Conservation (phyloP, 1,139 yeast genomes). For the Hansenula lynferdii region DNA sequence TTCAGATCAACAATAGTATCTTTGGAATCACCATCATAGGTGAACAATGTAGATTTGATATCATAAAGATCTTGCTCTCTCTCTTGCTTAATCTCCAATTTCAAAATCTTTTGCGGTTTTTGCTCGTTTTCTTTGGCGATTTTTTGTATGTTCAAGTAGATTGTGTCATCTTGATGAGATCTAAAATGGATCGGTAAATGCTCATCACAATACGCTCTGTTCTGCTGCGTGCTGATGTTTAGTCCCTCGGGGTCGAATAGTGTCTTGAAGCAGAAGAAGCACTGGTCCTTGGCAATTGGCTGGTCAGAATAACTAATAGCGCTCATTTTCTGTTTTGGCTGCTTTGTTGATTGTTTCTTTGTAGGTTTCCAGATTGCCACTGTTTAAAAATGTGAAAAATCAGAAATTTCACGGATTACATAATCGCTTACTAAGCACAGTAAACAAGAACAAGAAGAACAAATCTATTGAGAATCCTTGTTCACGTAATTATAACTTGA, state of each 20-base stretch:
- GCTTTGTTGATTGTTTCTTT: neutral
- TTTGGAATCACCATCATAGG: constrained; percentile 8
- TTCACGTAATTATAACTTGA: no score
- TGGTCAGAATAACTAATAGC: constrained; percentile 7
- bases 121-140: constrained; percentile 34
- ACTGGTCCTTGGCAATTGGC: constrained; percentile 71
- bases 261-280: constrained; percentile 75
- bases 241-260: constrained; percentile 60
- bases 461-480: no score
- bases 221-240: constrained; percentile 69
- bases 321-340: neutral
- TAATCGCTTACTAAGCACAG: neutral
- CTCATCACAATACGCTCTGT: constrained; percentile 53
- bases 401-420: no score
- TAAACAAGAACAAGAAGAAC: no score
- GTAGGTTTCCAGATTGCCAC: neutral
- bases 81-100: constrained; percentile 69
- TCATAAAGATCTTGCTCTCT: constrained; percentile 67
- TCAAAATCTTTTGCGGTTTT: constrained; percentile 51
- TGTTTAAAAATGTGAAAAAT: no score
- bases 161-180: constrained; percentile 48
- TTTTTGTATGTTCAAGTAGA: constrained; percentile 53
- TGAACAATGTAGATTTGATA: constrained; percentile 26
- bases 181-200: constrained; percentile 48
- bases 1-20: constrained; percentile 8